Conservation (phyloP, 129 eudicot species). For the Solidago caesia region DNA sequence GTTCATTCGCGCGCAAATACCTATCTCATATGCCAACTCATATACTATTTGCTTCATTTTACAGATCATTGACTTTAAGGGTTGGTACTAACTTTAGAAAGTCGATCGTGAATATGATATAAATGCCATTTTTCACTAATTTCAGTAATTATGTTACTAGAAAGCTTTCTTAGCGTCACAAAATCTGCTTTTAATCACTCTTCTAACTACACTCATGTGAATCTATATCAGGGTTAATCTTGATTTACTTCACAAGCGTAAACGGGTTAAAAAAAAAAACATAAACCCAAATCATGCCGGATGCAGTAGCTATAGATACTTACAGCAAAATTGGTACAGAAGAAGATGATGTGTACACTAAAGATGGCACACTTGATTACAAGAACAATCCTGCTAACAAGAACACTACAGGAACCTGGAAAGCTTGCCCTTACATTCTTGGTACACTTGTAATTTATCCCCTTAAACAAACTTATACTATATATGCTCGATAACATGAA, state of each 20-base stretch:
- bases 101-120: no score
- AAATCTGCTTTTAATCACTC: neutral
- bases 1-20: no score
- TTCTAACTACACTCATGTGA: neutral
- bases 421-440: slow-evolving; percentile 85
- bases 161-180: no score
- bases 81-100: no score
- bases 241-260: neutral
- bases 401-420: slow-evolving; percentile 82
- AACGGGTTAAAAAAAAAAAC: neutral
- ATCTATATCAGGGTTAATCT: neutral
- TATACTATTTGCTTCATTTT: no score
- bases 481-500: neutral
- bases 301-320: neutral
- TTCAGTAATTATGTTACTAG: neutral
- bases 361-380: slow-evolving; percentile 71
- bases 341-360: slow-evolving; percentile 46
- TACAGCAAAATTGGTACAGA: slow-evolving; percentile 25
- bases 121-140: no score
- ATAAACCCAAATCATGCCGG: slow-evolving; percentile 25
- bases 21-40: no score
- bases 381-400: slow-evolving; percentile 59
- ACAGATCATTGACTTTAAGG: no score
- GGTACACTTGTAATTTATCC: slow-evolving; percentile 34
- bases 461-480: neutral